These are phyloP conservation scores for Tilletiopsis washingtonensis DNA, from an alignment of 1,284 basidiomycete genomes.

Conservation along the genomic window DNA sequence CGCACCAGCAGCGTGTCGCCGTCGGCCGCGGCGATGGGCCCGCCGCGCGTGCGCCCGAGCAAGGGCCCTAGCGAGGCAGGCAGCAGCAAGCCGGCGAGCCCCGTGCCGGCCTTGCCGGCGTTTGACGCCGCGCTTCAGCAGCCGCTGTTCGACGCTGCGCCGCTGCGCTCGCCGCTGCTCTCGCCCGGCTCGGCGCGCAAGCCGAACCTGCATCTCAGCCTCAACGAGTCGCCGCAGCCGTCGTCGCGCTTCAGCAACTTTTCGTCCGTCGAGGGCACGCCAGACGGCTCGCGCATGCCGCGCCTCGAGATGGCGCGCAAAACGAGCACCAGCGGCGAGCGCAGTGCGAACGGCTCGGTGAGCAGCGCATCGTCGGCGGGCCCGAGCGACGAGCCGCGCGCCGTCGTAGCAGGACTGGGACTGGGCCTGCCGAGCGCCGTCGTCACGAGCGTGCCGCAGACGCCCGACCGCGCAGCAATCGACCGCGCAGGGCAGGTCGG, in stretches of 20 bases:
- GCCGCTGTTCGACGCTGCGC: no score
- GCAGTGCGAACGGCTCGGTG: neutral
- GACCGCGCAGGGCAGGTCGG: conserved; percentile 83
- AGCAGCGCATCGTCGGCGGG: neutral
- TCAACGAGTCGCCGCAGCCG: conserved; percentile 17
- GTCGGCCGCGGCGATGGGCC: no score
- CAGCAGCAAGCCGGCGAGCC: no score
- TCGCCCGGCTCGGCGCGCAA: no score
- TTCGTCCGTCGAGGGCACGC: conserved; percentile 22
- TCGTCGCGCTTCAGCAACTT: conserved; percentile 31
- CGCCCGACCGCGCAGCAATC: conserved; percentile 17
- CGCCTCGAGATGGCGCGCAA: conserved; percentile 12
- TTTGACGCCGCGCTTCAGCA: no score
- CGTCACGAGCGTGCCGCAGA: conserved; percentile 8
- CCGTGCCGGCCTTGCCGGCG: no score
- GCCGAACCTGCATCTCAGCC: conserved; percentile 16
- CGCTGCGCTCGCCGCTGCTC: no score
- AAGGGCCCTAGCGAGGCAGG: no score
- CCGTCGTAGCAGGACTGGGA: conserved; percentile 21
- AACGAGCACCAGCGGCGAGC: conserved; percentile 7
- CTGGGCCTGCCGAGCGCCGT: conserved; percentile 13
- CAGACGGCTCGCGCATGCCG: conserved; percentile 16
- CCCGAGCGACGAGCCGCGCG: conserved; percentile 3
- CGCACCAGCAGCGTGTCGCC: no score
- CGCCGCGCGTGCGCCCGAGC: no score